A percentile compares a stretch with the other conserved stretches of the same genome.
phyloP scores from a whole-genome alignment of 768 basidiomycete species.

The Pseudohyphozyma bogoriensis region DNA sequence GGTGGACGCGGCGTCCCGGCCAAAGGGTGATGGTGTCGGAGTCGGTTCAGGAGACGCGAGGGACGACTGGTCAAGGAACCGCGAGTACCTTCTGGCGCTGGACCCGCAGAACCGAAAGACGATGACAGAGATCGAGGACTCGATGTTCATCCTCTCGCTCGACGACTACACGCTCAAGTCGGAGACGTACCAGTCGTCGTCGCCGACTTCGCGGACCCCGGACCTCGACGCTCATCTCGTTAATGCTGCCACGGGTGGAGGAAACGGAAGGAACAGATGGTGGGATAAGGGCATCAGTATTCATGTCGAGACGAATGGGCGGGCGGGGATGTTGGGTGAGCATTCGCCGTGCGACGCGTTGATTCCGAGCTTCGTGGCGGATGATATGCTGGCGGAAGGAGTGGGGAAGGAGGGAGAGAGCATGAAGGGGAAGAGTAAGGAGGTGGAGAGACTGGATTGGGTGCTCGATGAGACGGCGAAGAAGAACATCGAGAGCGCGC shows the following conservation, averaged over 20 bases:
- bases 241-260: conserved; percentile 54
- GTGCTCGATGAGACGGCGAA: conserved; percentile 52
- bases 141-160: conserved; percentile 67
- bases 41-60: conserved; percentile 68
- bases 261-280: conserved; percentile 67
- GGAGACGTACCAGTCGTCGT: conserved; percentile 16
- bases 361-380: conserved; percentile 73
- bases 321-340: conserved; percentile 79
- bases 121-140: conserved; percentile 57
- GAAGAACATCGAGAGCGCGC: conserved; percentile 52
- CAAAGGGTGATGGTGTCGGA: conserved; percentile 47
- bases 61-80: conserved; percentile 70
- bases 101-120: conserved; percentile 56
- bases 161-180: conserved; percentile 56
- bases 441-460: conserved; percentile 64
- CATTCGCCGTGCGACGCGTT: conserved; percentile 85
- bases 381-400: conserved; percentile 60
- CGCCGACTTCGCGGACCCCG: conserved; percentile 22
- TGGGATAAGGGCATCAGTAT: conserved; percentile 79
- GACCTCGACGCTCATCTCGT: conserved; percentile 65
- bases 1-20: conserved; percentile 50
- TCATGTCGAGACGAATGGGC: conserved; percentile 71
- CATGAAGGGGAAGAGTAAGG: neutral
- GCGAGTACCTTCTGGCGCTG: conserved; percentile 55
- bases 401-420: conserved; percentile 26